Evolutionary conservation across 306 rosid genomes (phyloP).

Genomic region (Mimosa bimucronata): DNA sequence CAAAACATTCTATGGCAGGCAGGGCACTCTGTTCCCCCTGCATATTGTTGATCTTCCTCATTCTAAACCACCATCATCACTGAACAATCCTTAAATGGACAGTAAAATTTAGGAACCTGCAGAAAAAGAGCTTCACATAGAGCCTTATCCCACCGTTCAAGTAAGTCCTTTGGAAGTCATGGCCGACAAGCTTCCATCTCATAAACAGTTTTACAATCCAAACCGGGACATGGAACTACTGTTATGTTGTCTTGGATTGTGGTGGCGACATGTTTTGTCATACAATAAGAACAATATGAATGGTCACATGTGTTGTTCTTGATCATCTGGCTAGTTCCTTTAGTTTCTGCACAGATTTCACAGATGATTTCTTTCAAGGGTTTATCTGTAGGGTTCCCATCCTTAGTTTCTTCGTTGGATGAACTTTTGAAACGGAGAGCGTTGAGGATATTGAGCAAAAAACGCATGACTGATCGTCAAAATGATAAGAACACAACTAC

Average conservation of each 20-base stretch:
- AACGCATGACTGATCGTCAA: too few relatives aligned
- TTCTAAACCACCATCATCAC: conserved; percentile 43
- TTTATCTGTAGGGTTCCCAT: neutral
- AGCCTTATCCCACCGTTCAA: conserved; percentile 54
- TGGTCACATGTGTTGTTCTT: conserved; percentile 45
- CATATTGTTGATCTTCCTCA: neutral
- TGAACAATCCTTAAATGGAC: conserved; percentile 70
- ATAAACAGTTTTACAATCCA: conserved; percentile 45
- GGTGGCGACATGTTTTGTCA: conserved; percentile 51
- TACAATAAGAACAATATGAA: conserved; percentile 56
- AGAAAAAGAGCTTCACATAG: conserved; percentile 45
- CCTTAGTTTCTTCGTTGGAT: neutral
- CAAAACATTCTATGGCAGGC: conserved; percentile 68
- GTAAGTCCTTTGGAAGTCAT: conserved; percentile 46
- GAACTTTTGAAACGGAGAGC: too few relatives aligned
- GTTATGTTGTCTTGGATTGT: conserved; percentile 53
- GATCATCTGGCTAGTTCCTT: conserved; percentile 40
- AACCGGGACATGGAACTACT: conserved; percentile 53
- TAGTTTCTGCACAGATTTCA: conserved; percentile 55
- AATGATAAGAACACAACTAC: too few relatives aligned
- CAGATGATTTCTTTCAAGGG: conserved; percentile 37
- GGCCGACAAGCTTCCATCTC: conserved; percentile 52
- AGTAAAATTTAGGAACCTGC: conserved; percentile 38
- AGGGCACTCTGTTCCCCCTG: conserved; percentile 56
- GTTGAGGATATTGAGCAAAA: too few relatives aligned